Evolutionary conservation across 805 yeast genomes (phyloP).

Genomic region (Candida succiphila): DNA sequence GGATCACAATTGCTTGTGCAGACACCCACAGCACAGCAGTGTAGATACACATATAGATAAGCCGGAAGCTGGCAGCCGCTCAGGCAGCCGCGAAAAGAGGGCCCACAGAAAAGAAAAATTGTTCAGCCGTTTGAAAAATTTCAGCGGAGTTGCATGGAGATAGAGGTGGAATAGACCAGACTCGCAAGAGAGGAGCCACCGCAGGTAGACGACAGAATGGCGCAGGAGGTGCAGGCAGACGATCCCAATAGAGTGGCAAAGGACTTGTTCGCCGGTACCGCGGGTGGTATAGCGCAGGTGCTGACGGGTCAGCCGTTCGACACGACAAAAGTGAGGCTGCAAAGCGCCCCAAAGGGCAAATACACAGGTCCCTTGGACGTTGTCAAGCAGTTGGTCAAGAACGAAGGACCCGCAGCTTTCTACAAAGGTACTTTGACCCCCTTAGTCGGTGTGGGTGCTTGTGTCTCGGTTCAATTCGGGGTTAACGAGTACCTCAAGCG

Average conservation of each 20-base stretch:
- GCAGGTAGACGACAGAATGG: no score
- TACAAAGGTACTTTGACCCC: slow-evolving; percentile 95
- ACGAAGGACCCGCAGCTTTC: slow-evolving; percentile 81
- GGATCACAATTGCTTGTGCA: no score
- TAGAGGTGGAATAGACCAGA: no score
- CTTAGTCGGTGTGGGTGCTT: slow-evolving; percentile 91
- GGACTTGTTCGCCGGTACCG: slow-evolving; percentile 84
- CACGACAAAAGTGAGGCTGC: slow-evolving; percentile 87
- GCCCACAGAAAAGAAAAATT: no score
- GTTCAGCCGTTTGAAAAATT: no score
- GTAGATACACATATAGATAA: no score
- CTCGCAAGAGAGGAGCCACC: no score
- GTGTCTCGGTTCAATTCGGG: slow-evolving; percentile 94
- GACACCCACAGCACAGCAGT: no score
- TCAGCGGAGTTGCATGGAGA: no score
- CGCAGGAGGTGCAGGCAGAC: no score
- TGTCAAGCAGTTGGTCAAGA: slow-evolving; percentile 53
- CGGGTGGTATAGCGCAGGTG: slow-evolving; percentile 95
- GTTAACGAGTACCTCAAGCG: slow-evolving; percentile 93
- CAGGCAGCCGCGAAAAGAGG: no score
- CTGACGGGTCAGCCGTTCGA: slow-evolving; percentile 95
- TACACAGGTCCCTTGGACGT: slow-evolving; percentile 70
- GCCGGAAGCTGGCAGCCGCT: no score
- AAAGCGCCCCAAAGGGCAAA: slow-evolving; percentile 72
- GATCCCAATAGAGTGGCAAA: slow-evolving; percentile 41